Evolutionary conservation across 2,329 filamentous ascomycete genomes (phyloP), one percentile per base, ranked within the genome.

Genomic region (Clarireedia monteithiana): DNA sequence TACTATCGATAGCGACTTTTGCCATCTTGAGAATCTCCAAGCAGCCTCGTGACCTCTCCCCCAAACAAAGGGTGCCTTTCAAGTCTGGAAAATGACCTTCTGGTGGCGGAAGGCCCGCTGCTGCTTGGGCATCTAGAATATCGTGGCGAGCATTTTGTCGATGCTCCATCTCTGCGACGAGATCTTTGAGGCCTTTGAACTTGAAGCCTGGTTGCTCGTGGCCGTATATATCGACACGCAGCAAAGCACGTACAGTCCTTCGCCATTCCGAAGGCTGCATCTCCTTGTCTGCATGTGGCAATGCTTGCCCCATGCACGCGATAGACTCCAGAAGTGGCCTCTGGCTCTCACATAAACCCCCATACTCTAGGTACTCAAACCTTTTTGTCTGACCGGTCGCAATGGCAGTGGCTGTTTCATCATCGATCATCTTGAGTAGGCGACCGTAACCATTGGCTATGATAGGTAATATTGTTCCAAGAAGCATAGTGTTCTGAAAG

Each of bases 221-320:
- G 0, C 82, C 82, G 64, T 84, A 82, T 6, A 85, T 75, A 62
- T 85, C 82, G 12, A 79, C 62, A 57, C 75, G 76, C 17, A 85
- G 68, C 55, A 85, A 69, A 2, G 77, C 77, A 14, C 81, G 73
- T 42, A 83, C 74, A 2, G 74, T 73, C 6, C 73, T 70, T 38
- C 80, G 72, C 82, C 82, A 85, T 61, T 76, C 67, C 4, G 72
- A 68, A 0, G 82, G 80, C 27, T 77, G 72, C 68, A 84, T 74
- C 44, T 72, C 68, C 14, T 24, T 56, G 34, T 53, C 39, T 23
- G 30, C 34, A 6, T 48, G 17, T 24, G 44, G n/a, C 3, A 36
- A 30, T 42, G 7, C 17, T 9, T 48, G 20, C 10, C 44, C 38
- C 15, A 57, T 36, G 4, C n/a, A 40, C 7, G 36, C 44, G 12